These are phyloP conservation scores for Colletotrichum kahawae DNA, from an alignment of 2,329 filamentous ascomycete genomes.

Conservation along the genomic window DNA sequence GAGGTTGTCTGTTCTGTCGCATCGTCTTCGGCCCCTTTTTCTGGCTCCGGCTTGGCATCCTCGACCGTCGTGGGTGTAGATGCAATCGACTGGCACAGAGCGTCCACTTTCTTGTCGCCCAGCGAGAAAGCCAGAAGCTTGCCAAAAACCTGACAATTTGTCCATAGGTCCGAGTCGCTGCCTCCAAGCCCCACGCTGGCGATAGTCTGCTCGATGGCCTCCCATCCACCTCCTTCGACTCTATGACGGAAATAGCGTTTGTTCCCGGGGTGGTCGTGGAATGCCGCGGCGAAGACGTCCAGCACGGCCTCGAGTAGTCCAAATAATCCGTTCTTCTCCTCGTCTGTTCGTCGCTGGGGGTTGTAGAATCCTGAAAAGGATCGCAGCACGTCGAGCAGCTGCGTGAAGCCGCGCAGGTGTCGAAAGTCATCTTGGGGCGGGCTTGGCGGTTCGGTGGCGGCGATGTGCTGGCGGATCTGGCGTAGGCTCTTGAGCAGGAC, in stretches of 20 bases:
- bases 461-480: conserved; percentile 68
- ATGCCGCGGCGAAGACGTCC: conserved; percentile 74
- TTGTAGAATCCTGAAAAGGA: conserved; percentile 79
- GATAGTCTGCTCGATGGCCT: conserved; percentile 74
- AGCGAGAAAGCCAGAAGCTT: conserved; percentile 81
- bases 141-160: conserved; percentile 78
- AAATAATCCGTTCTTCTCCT: conserved; percentile 70
- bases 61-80: background rate
- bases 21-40: conserved; percentile 28
- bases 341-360: conserved; percentile 62
- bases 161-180: conserved; percentile 71
- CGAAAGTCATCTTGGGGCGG: conserved; percentile 81
- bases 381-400: conserved; percentile 71
- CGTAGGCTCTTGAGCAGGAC: conserved; percentile 62
- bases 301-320: conserved; percentile 74
- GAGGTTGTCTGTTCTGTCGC: background rate
- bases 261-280: conserved; percentile 85
- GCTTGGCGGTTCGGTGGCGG: conserved; percentile 50
- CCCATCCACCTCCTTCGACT: conserved; percentile 80
- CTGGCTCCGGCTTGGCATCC: conserved; percentile 26
- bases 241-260: conserved; percentile 82
- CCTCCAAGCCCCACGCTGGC: conserved; percentile 69
- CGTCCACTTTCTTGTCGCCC: conserved; percentile 75
- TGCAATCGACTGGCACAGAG: conserved; percentile 65
- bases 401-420: conserved; percentile 78